Evolutionary conservation across 805 yeast species (phyloP).

Genomic region (Saturnispora gosingensis): DNA sequence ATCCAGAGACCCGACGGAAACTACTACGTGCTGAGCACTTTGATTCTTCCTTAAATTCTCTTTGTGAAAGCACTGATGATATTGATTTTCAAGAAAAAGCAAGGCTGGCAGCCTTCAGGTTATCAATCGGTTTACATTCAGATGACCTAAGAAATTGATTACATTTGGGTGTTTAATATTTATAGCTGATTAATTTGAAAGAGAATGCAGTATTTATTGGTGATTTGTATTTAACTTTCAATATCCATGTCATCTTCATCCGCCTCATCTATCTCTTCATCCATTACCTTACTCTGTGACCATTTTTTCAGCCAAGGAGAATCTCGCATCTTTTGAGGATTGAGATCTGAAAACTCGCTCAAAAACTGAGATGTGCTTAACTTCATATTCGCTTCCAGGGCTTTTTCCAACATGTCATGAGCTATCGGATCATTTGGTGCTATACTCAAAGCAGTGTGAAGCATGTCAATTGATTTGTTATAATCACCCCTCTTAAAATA

Average conservation of each 20-base stretch:
- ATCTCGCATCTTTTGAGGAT: constrained; percentile 2
- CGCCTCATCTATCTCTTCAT: neutral
- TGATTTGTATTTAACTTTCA: constrained; percentile 21
- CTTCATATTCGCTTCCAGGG: constrained; percentile 50
- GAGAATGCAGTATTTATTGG: neutral
- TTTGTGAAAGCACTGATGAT: constrained; percentile 4
- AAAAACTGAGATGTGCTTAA: constrained; percentile 17
- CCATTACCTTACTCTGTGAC: neutral
- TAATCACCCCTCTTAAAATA: constrained; percentile 59
- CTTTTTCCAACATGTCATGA: constrained; percentile 68
- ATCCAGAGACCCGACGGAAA: neutral
- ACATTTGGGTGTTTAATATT: neutral
- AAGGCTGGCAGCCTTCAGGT: constrained; percentile 3
- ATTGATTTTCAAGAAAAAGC: constrained; percentile 9
- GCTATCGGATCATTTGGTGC: constrained; percentile 80
- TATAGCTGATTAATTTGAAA: neutral
- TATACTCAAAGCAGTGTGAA: constrained; percentile 76
- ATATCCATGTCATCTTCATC: constrained; percentile 41
- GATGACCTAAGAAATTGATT: neutral
- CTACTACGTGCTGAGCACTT: constrained; percentile 2
- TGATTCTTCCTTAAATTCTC: neutral
- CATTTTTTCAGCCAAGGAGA: constrained; percentile 4
- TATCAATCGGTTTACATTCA: neutral
- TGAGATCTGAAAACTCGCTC: neutral
- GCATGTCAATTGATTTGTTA: constrained; percentile 58